Conservation (phyloP, 306 rosid genomes). For the Cucumis sativus region DNA sequence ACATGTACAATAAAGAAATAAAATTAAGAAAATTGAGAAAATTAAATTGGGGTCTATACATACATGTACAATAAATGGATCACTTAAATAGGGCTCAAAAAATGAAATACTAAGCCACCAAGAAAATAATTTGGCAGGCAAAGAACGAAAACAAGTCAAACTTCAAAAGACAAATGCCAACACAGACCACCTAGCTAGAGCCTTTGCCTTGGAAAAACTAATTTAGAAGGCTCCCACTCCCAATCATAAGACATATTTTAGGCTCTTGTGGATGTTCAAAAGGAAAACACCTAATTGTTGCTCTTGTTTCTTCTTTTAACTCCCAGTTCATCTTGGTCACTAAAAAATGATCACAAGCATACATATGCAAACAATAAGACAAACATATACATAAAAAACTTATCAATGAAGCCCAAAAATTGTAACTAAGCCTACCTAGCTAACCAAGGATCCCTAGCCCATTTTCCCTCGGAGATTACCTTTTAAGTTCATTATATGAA, state of each 20-base stretch:
- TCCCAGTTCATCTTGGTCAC: conserved; percentile 67
- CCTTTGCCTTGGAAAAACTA: not conserved
- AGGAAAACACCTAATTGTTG: conserved; percentile 92
- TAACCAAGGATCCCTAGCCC: conserved; percentile 98
- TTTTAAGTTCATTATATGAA: conserved; percentile 84
- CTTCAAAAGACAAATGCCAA: not conserved
- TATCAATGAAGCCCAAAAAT: not conserved
- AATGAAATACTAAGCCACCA: not conserved
- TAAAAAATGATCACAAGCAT: conserved; percentile 15
- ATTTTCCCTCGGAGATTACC: conserved; percentile 73
- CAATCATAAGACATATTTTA: conserved; percentile 34
- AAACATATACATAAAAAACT: not conserved
- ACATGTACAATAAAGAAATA: no score
- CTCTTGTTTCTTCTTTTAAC: conserved; percentile 96
- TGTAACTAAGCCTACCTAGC: conserved; percentile 49
- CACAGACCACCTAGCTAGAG: not conserved
- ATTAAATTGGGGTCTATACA: no score
- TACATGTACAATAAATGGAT: not conserved
- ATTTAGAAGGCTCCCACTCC: not conserved
- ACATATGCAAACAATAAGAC: not conserved
- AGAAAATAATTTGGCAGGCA: not conserved
- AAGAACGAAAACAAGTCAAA: not conserved
- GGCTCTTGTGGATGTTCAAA: conserved; percentile 66
- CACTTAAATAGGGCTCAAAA: not conserved
- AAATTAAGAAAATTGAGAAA: no score